Percentiles rank a stretch among this genome's conserved stretches.
phyloP scores from a whole-genome alignment of 1,284 basidiomycete genomes.

The Acaromyces ingoldii region DNA sequence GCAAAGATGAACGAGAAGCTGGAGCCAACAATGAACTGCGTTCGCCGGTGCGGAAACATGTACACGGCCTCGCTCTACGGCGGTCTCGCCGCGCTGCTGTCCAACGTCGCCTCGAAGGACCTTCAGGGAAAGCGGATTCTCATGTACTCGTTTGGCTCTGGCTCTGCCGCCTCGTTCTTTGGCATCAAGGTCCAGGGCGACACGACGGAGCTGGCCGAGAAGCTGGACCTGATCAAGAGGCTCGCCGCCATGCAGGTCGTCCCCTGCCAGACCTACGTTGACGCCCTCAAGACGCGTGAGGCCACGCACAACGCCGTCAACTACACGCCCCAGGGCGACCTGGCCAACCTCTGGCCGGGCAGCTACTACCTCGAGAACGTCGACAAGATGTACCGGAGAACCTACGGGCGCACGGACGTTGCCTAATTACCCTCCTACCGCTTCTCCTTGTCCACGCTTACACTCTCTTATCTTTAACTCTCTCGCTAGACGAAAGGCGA shows the following conservation, averaged over 20 bases:
- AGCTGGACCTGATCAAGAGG: constrained; percentile 72
- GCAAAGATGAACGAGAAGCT: constrained; percentile 28
- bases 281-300: constrained; percentile 66
- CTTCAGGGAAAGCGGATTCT: constrained; percentile 58
- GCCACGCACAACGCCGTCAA: constrained; percentile 88
- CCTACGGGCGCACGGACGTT: constrained; percentile 60
- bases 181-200: constrained; percentile 78
- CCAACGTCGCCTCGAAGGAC: constrained; percentile 32
- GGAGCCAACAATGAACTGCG: constrained; percentile 47
- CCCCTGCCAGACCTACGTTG: constrained; percentile 78
- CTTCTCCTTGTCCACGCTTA: not conserved
- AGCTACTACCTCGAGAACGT: constrained; percentile 89
- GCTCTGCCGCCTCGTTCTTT: constrained; percentile 88
- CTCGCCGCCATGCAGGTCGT: constrained; percentile 83
- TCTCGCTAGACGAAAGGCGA: not conserved
- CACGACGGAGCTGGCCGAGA: constrained; percentile 70
- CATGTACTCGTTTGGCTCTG: constrained; percentile 90
- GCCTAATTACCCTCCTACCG: not conserved
- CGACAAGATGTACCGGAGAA: constrained; percentile 86
- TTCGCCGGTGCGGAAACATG: constrained; percentile 72
- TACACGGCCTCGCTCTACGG: constrained; percentile 97
- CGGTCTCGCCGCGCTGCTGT: constrained; percentile 65
- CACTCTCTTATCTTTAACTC: not conserved
- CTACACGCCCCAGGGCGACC: constrained; percentile 76
- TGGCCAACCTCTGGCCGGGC: constrained; percentile 90